These are phyloP conservation scores for Rhododendron henanense DNA, from an alignment of 148 eudicot species.

Conservation along the genomic window DNA sequence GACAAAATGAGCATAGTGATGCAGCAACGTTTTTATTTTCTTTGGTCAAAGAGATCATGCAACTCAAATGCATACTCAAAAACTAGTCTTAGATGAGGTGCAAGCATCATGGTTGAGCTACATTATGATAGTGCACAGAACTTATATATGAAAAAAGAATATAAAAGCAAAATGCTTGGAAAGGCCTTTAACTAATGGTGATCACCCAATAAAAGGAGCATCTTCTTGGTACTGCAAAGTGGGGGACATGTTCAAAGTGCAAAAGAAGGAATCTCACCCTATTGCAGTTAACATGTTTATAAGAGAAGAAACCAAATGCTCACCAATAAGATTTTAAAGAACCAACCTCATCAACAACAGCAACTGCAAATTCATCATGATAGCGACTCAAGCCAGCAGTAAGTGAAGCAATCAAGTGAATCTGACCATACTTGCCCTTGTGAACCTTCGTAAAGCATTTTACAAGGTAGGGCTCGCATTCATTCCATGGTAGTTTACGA, in stretches of 20 bases:
- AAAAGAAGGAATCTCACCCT: not conserved
- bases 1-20: not conserved
- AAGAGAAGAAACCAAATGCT: not conserved
- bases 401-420: constrained; percentile 92
- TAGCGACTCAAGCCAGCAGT: constrained; percentile 91
- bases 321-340: not conserved
- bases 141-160: not conserved
- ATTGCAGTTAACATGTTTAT: not conserved
- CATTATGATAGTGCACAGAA: not conserved
- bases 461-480: constrained; percentile 77
- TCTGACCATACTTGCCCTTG: constrained; percentile 93
- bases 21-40: not conserved
- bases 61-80: not conserved
- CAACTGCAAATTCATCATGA: constrained; percentile 94
- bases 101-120: not conserved
- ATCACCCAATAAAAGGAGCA: constrained; percentile 2
- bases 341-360: constrained; percentile 94
- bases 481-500: constrained; percentile 93
- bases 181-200: not conserved
- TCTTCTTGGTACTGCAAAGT: not conserved
- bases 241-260: not conserved
- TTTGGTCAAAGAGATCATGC: not conserved
- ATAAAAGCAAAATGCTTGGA: not conserved
- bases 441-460: constrained; percentile 97
- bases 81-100: not conserved